These are phyloP conservation scores for Fraxinus ornus DNA, from an alignment of 305 asterid species.

Conservation along the genomic window DNA sequence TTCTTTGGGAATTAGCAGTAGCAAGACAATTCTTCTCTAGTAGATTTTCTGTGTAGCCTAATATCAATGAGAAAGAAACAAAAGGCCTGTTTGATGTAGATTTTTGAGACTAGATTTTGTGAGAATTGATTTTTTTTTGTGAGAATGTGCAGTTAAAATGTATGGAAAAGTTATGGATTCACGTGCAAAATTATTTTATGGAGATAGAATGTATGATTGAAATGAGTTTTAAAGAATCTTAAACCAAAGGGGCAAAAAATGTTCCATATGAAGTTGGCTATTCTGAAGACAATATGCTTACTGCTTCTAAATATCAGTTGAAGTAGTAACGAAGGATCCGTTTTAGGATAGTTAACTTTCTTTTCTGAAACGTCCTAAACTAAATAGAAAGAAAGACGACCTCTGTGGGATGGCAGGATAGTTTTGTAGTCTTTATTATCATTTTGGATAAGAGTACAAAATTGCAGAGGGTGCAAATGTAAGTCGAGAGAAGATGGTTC, in stretches of 20 bases:
- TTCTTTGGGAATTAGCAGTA: neutral
- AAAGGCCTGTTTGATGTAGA: neutral
- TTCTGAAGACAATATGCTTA: neutral
- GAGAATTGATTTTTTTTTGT: too few species aligned
- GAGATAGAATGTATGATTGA: neutral
- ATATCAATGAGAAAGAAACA: neutral
- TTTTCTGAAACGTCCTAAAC: neutral
- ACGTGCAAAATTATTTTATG: neutral
- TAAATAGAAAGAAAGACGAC: neutral
- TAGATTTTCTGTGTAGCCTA: neutral
- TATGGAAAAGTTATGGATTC: neutral
- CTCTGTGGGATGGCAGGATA: neutral
- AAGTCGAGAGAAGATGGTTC: neutral
- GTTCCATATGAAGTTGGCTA: neutral
- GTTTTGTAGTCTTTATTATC: neutral
- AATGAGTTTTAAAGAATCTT: neutral
- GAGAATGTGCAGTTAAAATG: neutral
- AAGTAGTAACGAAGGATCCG: neutral
- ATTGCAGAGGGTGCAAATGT: neutral
- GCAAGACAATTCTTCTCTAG: neutral
- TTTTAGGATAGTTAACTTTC: neutral
- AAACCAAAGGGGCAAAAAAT: neutral
- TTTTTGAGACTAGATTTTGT: too few species aligned
- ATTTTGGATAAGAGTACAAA: neutral
- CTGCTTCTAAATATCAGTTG: neutral